Evolutionary conservation across 192 early-diverging fungal genomes (phyloP).

Genomic region (Podila minutissima): DNA sequence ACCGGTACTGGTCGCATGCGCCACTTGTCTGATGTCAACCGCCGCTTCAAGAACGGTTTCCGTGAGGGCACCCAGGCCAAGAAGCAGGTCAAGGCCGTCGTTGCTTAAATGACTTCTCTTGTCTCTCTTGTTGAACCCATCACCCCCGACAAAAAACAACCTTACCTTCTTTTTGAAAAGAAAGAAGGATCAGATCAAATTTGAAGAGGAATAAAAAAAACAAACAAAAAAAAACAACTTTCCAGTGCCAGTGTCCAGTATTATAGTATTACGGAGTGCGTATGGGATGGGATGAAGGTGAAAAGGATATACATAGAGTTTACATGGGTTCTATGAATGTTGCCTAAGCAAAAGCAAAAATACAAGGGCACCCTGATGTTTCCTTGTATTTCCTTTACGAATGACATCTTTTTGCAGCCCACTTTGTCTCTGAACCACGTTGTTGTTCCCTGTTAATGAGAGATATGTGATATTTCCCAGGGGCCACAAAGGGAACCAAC

Average conservation of each 20-base stretch:
- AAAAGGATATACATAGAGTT: background rate
- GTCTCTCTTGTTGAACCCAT: background rate
- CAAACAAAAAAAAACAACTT: no score
- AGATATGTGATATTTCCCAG: background rate
- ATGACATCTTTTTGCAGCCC: background rate
- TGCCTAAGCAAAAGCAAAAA: background rate
- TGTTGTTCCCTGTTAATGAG: background rate
- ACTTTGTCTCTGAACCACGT: background rate
- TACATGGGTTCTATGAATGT: conserved; percentile 3
- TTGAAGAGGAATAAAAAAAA: no score
- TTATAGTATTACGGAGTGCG: no score
- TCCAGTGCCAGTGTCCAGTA: no score
- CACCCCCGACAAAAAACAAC: no score
- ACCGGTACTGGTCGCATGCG: conserved; percentile 99
- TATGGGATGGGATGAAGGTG: background rate
- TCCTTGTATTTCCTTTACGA: background rate
- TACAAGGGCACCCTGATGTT: background rate
- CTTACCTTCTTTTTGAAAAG: no score
- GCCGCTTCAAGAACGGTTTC: conserved; percentile 98
- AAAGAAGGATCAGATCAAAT: no score
- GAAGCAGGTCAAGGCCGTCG: conserved; percentile 51
- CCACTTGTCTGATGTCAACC: conserved; percentile 91
- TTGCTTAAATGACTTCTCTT: conserved; percentile 21
- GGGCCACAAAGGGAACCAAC: background rate
- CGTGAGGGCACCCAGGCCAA: conserved; percentile 74